A percentile compares a stretch with the other conserved stretches of the same genome.
Conservation (phyloP, 2,329 filamentous ascomycete species). For the Aureobasidium sp. region DNA sequence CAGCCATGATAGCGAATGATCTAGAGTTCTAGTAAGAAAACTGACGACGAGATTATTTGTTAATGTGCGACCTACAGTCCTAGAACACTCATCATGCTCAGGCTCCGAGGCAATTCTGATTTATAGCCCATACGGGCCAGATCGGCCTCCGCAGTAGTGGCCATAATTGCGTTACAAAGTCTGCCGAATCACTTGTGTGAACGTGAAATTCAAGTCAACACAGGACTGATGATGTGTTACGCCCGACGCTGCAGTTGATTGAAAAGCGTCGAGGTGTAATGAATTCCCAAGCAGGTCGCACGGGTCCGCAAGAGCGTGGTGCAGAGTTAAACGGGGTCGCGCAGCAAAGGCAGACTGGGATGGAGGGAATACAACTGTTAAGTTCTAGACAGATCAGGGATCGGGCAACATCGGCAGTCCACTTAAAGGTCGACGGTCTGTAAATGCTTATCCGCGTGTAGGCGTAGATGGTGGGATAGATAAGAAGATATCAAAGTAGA, state of each 20-base stretch:
- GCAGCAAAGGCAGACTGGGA: not conserved
- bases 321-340: too few species aligned
- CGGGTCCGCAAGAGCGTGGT: too few species aligned
- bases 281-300: too few species aligned
- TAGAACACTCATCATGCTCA: constrained; percentile 64
- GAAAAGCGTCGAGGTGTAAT: too few species aligned
- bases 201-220: too few species aligned
- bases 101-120: constrained; percentile 56
- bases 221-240: too few species aligned
- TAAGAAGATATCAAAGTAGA: not conserved
- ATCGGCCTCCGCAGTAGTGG: constrained; percentile 48
- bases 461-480: not conserved
- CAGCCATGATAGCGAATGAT: constrained; percentile 70
- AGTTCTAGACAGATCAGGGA: not conserved
- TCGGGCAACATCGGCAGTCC: constrained; percentile 9
- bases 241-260: too few species aligned
- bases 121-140: constrained; percentile 63
- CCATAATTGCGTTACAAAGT: too few species aligned
- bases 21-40: too few species aligned
- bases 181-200: too few species aligned
- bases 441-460: constrained; percentile 1
- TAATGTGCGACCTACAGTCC: constrained; percentile 38
- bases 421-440: not conserved
- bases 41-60: constrained; percentile 25
- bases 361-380: not conserved